Percentiles rank a stretch among this genome's conserved stretches.
Evolutionary conservation across 345 rosid species (phyloP).

Genomic region (Noccaea bulbosa): DNA sequence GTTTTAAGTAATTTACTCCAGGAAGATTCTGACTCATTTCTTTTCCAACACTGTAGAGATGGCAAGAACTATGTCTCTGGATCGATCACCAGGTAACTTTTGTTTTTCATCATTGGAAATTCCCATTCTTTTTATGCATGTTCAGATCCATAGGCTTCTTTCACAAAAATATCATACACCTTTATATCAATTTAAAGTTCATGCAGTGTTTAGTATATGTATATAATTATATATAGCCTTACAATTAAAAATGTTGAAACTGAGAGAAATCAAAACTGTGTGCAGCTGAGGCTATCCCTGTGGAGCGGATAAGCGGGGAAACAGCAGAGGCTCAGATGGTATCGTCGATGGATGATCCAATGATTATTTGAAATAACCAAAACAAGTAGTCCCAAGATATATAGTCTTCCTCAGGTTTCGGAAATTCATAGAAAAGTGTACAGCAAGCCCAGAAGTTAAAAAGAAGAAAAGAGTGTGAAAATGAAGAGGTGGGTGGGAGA

Average conservation of each 20-base stretch:
- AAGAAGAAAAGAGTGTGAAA: not conserved
- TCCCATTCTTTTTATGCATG: not conserved
- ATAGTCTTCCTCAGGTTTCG: slow-evolving; percentile 33
- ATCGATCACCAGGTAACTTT: slow-evolving; percentile 40
- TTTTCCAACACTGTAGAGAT: slow-evolving; percentile 40
- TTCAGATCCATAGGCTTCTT: slow-evolving; percentile 17
- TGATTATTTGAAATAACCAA: slow-evolving; percentile 56
- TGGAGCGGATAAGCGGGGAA: slow-evolving; percentile 52
- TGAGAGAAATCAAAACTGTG: not conserved
- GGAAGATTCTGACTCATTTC: slow-evolving; percentile 32
- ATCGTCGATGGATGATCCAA: slow-evolving; percentile 72
- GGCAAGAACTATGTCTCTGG: slow-evolving; percentile 48
- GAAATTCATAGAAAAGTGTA: slow-evolving; percentile 13
- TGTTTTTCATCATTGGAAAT: slow-evolving; percentile 6
- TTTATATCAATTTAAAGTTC: too few relatives aligned
- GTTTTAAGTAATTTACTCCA: slow-evolving; percentile 7
- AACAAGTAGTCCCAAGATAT: slow-evolving; percentile 33
- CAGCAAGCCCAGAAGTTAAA: slow-evolving; percentile 32
- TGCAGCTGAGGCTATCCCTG: slow-evolving; percentile 62
- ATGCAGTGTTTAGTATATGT: too few relatives aligned
- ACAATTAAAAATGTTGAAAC: not conserved
- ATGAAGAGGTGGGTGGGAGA: slow-evolving; percentile 1
- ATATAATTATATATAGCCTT: too few relatives aligned
- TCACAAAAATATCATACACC: not conserved
- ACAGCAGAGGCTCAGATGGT: slow-evolving; percentile 62